Base-by-base conservation (phyloP, 805 yeast genomes). In the Barnettozyma californica region DNA sequence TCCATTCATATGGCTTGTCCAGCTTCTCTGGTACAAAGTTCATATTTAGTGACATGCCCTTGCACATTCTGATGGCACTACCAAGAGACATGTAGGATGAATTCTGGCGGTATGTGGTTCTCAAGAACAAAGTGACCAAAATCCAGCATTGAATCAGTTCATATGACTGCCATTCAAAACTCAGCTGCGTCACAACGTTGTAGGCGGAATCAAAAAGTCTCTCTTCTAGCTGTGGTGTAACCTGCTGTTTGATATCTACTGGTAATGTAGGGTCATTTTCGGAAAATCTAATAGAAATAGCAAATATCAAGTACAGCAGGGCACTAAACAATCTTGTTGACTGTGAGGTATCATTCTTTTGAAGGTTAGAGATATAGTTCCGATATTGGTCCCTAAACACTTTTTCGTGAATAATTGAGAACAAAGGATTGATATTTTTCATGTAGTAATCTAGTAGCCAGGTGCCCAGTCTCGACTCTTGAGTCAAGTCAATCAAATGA, bases 71-170 rank as follows among this genome's bases (percentile, higher is more conserved):
- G 9, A 74, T 58, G 2, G 78, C 80, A 13, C 61, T 64, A 13
- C 74, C 71, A 27, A 75, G 44, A 0, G 77, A 70, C 53, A 61
- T 61, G 66, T 68, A 69, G 36, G 72, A 61, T 1, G 78, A 67
- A 5, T 71, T 66, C 49, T 75, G 80, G 39, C 78, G 65, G 50
- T 71, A 71, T 25, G 71, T 63, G 7, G 68, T 62, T 41, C 81
- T 61, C 16, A 76, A 56, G 50, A 75, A 76, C 21, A 74, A 57
- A 1, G 76, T 63, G 27, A 71, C 61, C 9, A 76, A 54, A n/a
- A 75, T 57, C 78, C 80, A 76, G 14, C 73, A 68, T 56, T 76
- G 81, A 25, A 76, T 68, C 43, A 77, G 59, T 56, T 76, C 81
- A 41, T 72, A 66, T 7, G 77, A 70, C 53, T 75, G 78, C 78